Evolutionary conservation across 331 rosid genomes (phyloP), one percentile per base, ranked within the genome.

Genomic region (Pyracantha coccinea): DNA sequence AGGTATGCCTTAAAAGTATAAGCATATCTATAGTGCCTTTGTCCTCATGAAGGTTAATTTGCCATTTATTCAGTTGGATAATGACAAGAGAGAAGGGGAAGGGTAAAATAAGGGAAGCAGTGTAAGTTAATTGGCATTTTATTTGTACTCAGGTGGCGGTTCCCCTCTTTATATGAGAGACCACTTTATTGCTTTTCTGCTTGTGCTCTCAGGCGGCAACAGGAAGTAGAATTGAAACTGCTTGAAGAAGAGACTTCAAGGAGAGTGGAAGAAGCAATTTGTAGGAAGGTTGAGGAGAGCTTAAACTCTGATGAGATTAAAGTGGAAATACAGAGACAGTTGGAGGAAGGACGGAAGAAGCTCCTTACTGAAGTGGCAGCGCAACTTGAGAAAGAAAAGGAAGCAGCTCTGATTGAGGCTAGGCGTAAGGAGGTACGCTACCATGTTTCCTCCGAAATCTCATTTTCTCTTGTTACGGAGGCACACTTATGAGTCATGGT

Each of bases 1-100:
- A 89, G 99, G 99, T 92, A 89, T 90, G 97, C 95, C 96, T 88
- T 92, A 86, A 90, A 88, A 88, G 99, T 86, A 84, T 91, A 87
- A 92, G 88, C 96, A 75, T 88, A 77, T 83, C 72, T 79, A 81
- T 87, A 86, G 89, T 84, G 81, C 87, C 84, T 81, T 83, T 83
- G 84, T 79, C 90, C 76, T 81, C 90, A 81, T 85, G 93, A 85
- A 90, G 97, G 97, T 92, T 87, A 90, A 93, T 86, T 87, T 86
- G 96, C 75, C 78, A 66, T 75, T 83, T 87, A 80, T 86, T 86
- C 79, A 85, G 85, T 83, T 75, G 70, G 50, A 69, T 57, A 67
- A 12, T 70, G 68, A 84, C 71, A 58, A 78, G 78, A 81, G 83
- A 72, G 52, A 79, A 80, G 71, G 77, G 70, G 66, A 28, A 3